A percentile compares a stretch with the other conserved stretches of the same genome.
These are phyloP conservation scores for Apiotrichum gamsii DNA, from an alignment of 1,284 basidiomycete species.

Conservation along the genomic window DNA sequence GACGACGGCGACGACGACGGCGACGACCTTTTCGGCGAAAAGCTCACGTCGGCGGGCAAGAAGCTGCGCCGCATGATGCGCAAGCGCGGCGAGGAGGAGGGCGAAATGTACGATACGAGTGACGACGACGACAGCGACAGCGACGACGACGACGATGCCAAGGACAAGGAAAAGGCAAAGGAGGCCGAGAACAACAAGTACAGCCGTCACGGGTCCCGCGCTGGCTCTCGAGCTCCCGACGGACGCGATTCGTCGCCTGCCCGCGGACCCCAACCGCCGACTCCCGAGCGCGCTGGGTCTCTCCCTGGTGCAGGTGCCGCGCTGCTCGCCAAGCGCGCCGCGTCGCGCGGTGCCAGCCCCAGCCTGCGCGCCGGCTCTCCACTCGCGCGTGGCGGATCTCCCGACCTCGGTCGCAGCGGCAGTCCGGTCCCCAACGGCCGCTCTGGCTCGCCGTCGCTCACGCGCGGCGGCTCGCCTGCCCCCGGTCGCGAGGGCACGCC, in stretches of 20 bases:
- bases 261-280: slow-evolving; percentile 5
- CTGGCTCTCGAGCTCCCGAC: slow-evolving; percentile 7
- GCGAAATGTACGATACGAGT: slow-evolving; percentile 11
- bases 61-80: slow-evolving; percentile 32
- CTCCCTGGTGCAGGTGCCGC: slow-evolving; percentile 36
- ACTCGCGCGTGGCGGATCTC: slow-evolving; percentile 18
- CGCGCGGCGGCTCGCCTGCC: slow-evolving; percentile 21
- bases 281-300: slow-evolving; percentile 27
- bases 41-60: slow-evolving; percentile 34
- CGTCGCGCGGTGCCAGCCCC: slow-evolving; percentile 30
- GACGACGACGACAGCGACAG: slow-evolving; percentile 19
- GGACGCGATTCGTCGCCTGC: slow-evolving; percentile 20
- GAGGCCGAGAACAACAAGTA: slow-evolving; percentile 24
- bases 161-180: slow-evolving; percentile 23
- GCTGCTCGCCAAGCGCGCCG: slow-evolving; percentile 38
- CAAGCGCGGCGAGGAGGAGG: slow-evolving; percentile 22
- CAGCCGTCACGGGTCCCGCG: slow-evolving; percentile 11
- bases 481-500: slow-evolving; percentile 13
- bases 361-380: slow-evolving; percentile 21
- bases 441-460: slow-evolving; percentile 10
- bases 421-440: slow-evolving; percentile 9
- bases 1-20: slow-evolving; percentile 25
- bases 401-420: slow-evolving; percentile 11
- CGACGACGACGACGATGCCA: slow-evolving; percentile 16
- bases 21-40: slow-evolving; percentile 32